These are phyloP conservation scores for Trametes polyzona DNA, from an alignment of 1,284 basidiomycete species.

Conservation along the genomic window DNA sequence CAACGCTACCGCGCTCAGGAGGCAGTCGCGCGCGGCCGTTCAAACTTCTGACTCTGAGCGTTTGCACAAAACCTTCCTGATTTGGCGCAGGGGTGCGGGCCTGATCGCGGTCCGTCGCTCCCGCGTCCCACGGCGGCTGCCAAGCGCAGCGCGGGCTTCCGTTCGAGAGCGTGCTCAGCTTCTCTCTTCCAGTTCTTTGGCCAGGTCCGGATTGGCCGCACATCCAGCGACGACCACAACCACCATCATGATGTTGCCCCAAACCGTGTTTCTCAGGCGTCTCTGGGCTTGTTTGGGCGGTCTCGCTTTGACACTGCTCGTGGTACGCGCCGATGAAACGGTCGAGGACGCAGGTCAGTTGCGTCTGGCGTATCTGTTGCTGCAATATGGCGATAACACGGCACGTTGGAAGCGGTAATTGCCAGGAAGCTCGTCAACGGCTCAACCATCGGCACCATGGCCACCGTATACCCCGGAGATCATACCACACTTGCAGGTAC, in stretches of 20 bases:
- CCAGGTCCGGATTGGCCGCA: not conserved
- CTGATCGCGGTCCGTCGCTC: constrained; percentile 8
- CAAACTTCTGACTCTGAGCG: constrained; percentile 17
- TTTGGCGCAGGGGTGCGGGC: not conserved
- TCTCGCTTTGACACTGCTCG: not conserved
- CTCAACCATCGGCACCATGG: constrained; percentile 51
- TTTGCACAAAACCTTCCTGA: constrained; percentile 5
- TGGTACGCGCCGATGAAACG: constrained; percentile 28
- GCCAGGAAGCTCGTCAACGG: constrained; percentile 47
- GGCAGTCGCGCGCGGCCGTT: not conserved
- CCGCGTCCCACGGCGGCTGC: too few species aligned
- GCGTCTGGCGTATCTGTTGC: not conserved
- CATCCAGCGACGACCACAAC: too few species aligned
- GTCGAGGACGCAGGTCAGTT: constrained; percentile 36
- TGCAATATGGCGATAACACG: constrained; percentile 2
- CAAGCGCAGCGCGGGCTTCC: not conserved
- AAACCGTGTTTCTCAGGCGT: not conserved
- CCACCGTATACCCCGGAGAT: constrained; percentile 49
- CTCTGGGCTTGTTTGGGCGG: not conserved
- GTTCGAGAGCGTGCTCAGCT: not conserved
- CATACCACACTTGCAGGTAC: constrained; percentile 47
- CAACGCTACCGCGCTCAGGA: not conserved
- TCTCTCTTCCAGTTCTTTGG: constrained; percentile 8
- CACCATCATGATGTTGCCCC: not conserved
- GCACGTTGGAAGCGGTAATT: constrained; percentile 40